These are phyloP conservation scores for Mrakia hoshinonis DNA, from an alignment of 768 basidiomycete species.

Conservation along the genomic window DNA sequence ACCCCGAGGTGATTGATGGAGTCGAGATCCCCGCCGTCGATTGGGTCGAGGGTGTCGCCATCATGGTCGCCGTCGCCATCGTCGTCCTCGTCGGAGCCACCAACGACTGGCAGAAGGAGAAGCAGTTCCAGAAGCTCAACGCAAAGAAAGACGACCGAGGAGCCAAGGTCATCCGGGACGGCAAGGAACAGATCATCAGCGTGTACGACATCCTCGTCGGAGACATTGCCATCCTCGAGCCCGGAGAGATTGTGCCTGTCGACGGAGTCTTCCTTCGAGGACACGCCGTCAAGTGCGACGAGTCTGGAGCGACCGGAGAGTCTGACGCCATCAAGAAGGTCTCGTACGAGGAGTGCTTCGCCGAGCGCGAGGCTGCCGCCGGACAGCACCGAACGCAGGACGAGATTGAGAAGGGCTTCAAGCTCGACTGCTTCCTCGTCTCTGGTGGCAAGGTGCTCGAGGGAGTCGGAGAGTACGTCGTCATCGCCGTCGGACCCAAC, in stretches of 20 bases:
- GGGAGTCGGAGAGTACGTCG: slow-evolving; percentile 85
- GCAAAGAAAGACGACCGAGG: slow-evolving; percentile 90
- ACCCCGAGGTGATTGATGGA: slow-evolving; percentile 45
- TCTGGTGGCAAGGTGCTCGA: slow-evolving; percentile 89
- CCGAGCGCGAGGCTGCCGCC: slow-evolving; percentile 43
- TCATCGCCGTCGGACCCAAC: slow-evolving; percentile 82
- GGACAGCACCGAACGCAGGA: slow-evolving; percentile 32
- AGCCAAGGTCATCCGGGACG: slow-evolving; percentile 71
- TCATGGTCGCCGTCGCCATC: slow-evolving; percentile 48
- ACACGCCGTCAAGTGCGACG: slow-evolving; percentile 90
- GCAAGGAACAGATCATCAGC: slow-evolving; percentile 60
- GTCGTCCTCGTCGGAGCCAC: slow-evolving; percentile 74
- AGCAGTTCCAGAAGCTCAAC: slow-evolving; percentile 84
- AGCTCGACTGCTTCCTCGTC: slow-evolving; percentile 84
- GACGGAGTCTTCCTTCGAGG: slow-evolving; percentile 90
- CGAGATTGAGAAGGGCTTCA: slow-evolving; percentile 43
- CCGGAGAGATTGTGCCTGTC: slow-evolving; percentile 91
- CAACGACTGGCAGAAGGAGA: slow-evolving; percentile 95
- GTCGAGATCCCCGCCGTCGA: slow-evolving; percentile 16
- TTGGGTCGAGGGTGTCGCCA: slow-evolving; percentile 39
- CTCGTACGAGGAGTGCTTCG: slow-evolving; percentile 64
- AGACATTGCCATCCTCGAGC: slow-evolving; percentile 81
- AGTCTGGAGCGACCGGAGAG: slow-evolving; percentile 93
- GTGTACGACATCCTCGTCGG: slow-evolving; percentile 90
- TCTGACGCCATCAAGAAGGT: slow-evolving; percentile 88